Conservation (phyloP, 495 filamentous ascomycete genomes). For the Tuber brumale region DNA sequence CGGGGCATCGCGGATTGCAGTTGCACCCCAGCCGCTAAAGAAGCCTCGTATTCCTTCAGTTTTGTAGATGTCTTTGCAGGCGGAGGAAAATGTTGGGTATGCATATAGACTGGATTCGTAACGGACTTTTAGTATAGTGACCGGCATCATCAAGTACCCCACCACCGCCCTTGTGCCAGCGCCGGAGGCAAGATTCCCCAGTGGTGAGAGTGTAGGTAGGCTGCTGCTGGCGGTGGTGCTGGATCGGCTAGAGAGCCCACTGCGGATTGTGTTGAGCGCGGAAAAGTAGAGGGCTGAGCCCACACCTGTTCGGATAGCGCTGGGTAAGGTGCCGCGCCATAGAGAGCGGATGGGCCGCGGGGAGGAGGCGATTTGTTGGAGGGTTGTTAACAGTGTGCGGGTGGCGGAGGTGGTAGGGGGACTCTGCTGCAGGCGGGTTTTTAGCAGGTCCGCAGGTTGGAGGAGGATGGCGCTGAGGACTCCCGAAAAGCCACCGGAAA, state of each 20-base stretch:
- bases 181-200: slow-evolving; percentile 77
- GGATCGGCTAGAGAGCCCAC: slow-evolving; percentile 9
- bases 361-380: slow-evolving; percentile 62
- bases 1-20: slow-evolving; percentile 84
- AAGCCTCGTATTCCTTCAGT: slow-evolving; percentile 75
- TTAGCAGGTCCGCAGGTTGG: slow-evolving; percentile 93
- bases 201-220: slow-evolving; percentile 75
- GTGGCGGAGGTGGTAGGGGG: slow-evolving; percentile 48
- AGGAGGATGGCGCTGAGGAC: slow-evolving; percentile 80
- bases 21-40: slow-evolving; percentile 89
- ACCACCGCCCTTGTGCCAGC: slow-evolving; percentile 75
- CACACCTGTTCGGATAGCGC: slow-evolving; percentile 82
- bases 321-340: slow-evolving; percentile 91
- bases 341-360: slow-evolving; percentile 55
- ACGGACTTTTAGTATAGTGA: slow-evolving; percentile 94
- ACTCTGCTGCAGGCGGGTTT: slow-evolving; percentile 85
- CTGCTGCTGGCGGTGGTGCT: slow-evolving; percentile 53
- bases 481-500: slow-evolving; percentile 80
- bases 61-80: slow-evolving; percentile 64
- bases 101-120: slow-evolving; percentile 80
- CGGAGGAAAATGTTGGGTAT: slow-evolving; percentile 69
- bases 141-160: slow-evolving; percentile 88
- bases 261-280: slow-evolving; percentile 70
- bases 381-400: slow-evolving; percentile 59
- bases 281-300: slow-evolving; percentile 94